Evolutionary conservation across 2,329 filamentous ascomycete genomes (phyloP).

Genomic region (Pseudocercospora cruenta): DNA sequence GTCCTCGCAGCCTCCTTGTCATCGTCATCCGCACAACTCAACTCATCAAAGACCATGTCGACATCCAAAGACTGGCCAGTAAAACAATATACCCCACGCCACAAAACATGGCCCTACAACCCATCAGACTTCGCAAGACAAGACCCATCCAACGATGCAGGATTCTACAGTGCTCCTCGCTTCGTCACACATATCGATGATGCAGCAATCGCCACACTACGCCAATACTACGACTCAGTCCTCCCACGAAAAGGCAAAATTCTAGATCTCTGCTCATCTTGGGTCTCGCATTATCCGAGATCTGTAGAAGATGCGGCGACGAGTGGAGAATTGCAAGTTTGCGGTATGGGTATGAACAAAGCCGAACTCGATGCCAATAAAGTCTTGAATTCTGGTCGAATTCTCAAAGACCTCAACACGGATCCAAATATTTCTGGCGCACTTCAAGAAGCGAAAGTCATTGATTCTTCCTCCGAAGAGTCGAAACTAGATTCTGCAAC

Average conservation of each 20-base stretch:
- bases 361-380: slow-evolving; percentile 50
- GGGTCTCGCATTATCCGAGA: slow-evolving; percentile 53
- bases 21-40: slow-evolving; percentile 1
- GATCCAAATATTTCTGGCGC: slow-evolving; percentile 37
- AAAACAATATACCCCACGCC: slow-evolving; percentile 35
- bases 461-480: slow-evolving; percentile 10
- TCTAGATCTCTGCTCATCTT: slow-evolving; percentile 56
- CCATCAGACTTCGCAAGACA: slow-evolving; percentile 45
- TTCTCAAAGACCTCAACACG: slow-evolving; percentile 52
- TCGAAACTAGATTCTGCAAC: slow-evolving; percentile 51
- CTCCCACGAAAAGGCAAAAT: slow-evolving; percentile 49
- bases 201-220: slow-evolving; percentile 49
- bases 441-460: slow-evolving; percentile 16
- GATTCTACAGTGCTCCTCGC: slow-evolving; percentile 49
- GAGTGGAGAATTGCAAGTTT: slow-evolving; percentile 44
- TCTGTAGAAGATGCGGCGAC: slow-evolving; percentile 38
- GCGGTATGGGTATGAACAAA: slow-evolving; percentile 54
- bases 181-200: slow-evolving; percentile 61
- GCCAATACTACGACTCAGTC: slow-evolving; percentile 50
- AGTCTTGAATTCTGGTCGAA: slow-evolving; percentile 39
- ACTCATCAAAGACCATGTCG: slow-evolving; percentile 9
- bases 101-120: slow-evolving; percentile 42
- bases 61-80: slow-evolving; percentile 27
- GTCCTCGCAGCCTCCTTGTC: slow-evolving; percentile 19
- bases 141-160: slow-evolving; percentile 42